Conservation (phyloP, 2,329 filamentous ascomycete species). For the Nectriaceae sp. region DNA sequence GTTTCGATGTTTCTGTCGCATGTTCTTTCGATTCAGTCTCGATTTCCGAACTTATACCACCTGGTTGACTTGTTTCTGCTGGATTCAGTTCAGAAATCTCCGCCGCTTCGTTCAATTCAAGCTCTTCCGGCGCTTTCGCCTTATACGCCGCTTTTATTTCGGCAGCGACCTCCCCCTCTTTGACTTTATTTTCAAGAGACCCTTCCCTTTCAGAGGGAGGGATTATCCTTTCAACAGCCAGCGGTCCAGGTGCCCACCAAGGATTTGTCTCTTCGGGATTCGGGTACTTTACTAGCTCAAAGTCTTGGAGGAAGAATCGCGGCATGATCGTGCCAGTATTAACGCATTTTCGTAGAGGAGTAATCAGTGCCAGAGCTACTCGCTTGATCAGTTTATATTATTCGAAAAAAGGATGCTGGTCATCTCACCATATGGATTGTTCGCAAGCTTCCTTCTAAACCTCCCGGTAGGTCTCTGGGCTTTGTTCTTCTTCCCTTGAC, state of each 20-base stretch:
- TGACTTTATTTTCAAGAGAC: background rate
- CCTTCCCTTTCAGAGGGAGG: background rate
- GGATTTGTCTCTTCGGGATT: conserved; percentile 51
- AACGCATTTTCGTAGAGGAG: conserved; percentile 58
- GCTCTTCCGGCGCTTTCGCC: background rate
- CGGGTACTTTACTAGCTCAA: conserved; percentile 58
- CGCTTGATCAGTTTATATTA: background rate
- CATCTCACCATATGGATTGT: conserved; percentile 64
- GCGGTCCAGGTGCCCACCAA: conserved; percentile 58
- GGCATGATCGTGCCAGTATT: conserved; percentile 54
- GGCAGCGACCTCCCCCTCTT: conserved; percentile 2
- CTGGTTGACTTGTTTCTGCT: no score
- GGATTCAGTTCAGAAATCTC: no score
- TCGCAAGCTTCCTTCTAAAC: conserved; percentile 59
- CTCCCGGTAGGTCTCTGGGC: conserved; percentile 36
- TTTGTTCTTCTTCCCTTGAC: conserved; percentile 43
- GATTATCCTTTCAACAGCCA: no score
- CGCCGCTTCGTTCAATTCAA: background rate
- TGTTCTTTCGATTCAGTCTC: no score
- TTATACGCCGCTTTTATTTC: no score
- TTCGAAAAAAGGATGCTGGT: background rate
- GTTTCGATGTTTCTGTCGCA: no score
- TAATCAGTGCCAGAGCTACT: conserved; percentile 62
- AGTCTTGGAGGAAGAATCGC: conserved; percentile 62
- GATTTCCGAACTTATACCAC: no score